These are phyloP conservation scores for Sporothrix mexicana DNA, from an alignment of 2,329 filamentous ascomycete genomes.

Conservation along the genomic window DNA sequence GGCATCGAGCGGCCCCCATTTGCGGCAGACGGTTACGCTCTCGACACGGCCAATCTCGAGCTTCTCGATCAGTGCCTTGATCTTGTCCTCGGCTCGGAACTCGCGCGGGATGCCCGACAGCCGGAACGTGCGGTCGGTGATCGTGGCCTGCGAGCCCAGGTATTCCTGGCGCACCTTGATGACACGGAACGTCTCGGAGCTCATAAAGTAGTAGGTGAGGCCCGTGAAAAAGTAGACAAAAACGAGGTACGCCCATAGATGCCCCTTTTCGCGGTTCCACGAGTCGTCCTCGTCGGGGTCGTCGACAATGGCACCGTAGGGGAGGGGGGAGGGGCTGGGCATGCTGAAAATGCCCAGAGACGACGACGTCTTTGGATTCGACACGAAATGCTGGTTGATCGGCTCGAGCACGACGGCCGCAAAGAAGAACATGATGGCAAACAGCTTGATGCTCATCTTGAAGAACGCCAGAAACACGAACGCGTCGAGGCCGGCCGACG, in stretches of 20 bases:
- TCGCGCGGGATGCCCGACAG: conserved; percentile 85
- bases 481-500: conserved; percentile 86
- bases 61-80: conserved; percentile 85
- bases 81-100: conserved; percentile 78
- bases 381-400: conserved; percentile 73
- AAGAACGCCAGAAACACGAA: conserved; percentile 85
- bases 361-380: conserved; percentile 32
- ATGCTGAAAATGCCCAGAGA: conserved; percentile 20
- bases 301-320: conserved; percentile 20
- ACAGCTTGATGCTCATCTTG: conserved; percentile 89
- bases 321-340: not conserved
- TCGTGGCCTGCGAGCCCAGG: conserved; percentile 89
- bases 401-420: conserved; percentile 81
- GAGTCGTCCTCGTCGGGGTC: conserved; percentile 43
- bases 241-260: conserved; percentile 90
- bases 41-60: conserved; percentile 90
- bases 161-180: conserved; percentile 89
- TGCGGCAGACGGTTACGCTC: conserved; percentile 80
- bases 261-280: conserved; percentile 53
- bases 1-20: conserved; percentile 83
- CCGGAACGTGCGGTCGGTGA: conserved; percentile 92
- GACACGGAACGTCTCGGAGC: conserved; percentile 81
- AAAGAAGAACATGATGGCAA: conserved; percentile 80
- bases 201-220: conserved; percentile 81
- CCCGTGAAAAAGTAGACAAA: conserved; percentile 93